Evolutionary conservation across 225 moss, liverwort and hornwort genomes (phyloP).

Genomic region (Polytrichum formosum): DNA sequence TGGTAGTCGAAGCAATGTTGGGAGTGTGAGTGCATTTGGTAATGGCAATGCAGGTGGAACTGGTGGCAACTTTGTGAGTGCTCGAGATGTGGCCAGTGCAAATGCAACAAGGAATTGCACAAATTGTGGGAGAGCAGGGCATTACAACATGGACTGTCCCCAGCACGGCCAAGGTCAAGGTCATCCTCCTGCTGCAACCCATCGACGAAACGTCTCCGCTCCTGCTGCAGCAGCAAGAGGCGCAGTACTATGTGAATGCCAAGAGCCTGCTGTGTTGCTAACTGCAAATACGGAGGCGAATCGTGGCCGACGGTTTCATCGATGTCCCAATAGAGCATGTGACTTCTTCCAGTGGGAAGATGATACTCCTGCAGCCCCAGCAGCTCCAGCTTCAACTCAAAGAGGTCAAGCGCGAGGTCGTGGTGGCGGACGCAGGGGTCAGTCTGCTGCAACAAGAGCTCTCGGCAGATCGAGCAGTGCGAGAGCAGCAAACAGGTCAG

Average conservation of each 20-base stretch:
- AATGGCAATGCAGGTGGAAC: slow-evolving; percentile 37
- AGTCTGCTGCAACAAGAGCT: slow-evolving; percentile 32
- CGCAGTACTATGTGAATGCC: slow-evolving; percentile 59
- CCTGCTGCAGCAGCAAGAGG: slow-evolving; percentile 30
- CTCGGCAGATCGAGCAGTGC: slow-evolving; percentile 44
- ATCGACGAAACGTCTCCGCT: slow-evolving; percentile 31
- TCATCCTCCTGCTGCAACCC: neutral
- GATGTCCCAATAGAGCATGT: slow-evolving; percentile 67
- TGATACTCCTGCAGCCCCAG: slow-evolving; percentile 32
- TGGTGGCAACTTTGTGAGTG: slow-evolving; percentile 31
- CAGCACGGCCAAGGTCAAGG: slow-evolving; percentile 36
- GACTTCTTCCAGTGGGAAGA: slow-evolving; percentile 88
- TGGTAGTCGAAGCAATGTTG: slow-evolving; percentile 18
- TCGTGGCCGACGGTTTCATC: slow-evolving; percentile 83
- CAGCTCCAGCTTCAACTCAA: slow-evolving; percentile 35
- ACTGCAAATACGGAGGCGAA: slow-evolving; percentile 93
- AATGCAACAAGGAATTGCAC: slow-evolving; percentile 46
- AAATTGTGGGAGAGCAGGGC: slow-evolving; percentile 79
- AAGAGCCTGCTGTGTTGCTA: slow-evolving; percentile 48
- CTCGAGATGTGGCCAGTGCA: slow-evolving; percentile 32
- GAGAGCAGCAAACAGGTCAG: slow-evolving; percentile 42
- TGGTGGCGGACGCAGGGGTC: slow-evolving; percentile 37
- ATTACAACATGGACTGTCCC: slow-evolving; percentile 82
- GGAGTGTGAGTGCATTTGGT: slow-evolving; percentile 35
- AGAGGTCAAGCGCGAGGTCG: slow-evolving; percentile 43